Conservation (phyloP, 176 grass and related monocot genomes). For the Oryza coarctata region DNA sequence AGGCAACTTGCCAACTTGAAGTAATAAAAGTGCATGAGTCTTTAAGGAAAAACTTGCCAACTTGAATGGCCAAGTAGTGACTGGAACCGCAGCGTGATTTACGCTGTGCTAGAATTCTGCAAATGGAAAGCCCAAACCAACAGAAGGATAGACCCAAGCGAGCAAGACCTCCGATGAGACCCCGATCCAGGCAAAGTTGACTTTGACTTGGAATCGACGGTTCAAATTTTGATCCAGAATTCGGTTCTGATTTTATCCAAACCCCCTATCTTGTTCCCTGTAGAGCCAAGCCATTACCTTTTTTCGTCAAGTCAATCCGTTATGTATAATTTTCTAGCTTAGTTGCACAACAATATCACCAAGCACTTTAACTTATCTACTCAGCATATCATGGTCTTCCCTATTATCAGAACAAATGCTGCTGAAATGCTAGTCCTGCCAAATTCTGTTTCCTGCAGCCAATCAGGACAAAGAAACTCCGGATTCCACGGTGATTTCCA, state of each 20-base stretch:
- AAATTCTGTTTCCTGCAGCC: not conserved
- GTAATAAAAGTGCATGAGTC: too few relatives aligned
- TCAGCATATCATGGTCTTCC: not conserved
- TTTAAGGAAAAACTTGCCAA: too few relatives aligned
- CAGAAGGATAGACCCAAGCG: not conserved
- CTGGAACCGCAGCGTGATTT: too few relatives aligned
- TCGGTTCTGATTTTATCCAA: not conserved
- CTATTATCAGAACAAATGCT: not conserved
- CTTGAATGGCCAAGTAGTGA: too few relatives aligned
- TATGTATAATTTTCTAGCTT: not conserved
- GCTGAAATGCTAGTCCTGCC: not conserved
- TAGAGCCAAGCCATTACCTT: not conserved
- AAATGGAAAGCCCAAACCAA: not conserved
- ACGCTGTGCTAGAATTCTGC: not conserved
- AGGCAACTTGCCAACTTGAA: too few relatives aligned
- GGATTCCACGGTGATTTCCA: not conserved
- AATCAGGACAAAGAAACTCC: not conserved
- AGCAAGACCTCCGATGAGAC: not conserved
- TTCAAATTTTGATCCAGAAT: slow-evolving; percentile 11
- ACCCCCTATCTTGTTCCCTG: not conserved
- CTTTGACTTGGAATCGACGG: not conserved
- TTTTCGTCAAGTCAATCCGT: not conserved
- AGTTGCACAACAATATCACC: not conserved
- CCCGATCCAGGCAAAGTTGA: not conserved
- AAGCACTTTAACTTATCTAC: not conserved